Conservation (phyloP, 495 filamentous ascomycete genomes). For the Xylaria bambusicola region DNA sequence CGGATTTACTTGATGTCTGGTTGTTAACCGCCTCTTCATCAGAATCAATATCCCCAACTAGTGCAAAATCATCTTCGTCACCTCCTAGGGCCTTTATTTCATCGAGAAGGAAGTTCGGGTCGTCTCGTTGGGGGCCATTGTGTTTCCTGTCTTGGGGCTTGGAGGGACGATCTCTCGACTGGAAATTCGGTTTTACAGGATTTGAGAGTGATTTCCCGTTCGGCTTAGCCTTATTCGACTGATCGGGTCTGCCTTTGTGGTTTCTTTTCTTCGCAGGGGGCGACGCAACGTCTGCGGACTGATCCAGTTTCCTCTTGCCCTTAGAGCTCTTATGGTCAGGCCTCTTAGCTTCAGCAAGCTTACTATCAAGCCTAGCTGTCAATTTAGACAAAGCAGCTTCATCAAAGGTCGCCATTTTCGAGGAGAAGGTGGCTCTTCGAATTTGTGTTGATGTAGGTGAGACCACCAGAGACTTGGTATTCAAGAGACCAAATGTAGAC, state of each 20-base stretch:
- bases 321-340: conserved; percentile 22
- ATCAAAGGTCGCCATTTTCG: conserved; percentile 52
- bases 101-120: conserved; percentile 50
- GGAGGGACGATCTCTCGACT: conserved; percentile 32
- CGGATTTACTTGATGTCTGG: conserved; percentile 27
- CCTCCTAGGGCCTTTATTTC: conserved; percentile 79
- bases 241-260: conserved; percentile 40
- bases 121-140: conserved; percentile 32
- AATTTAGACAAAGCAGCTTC: conserved; percentile 62
- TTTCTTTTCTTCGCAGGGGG: conserved; percentile 31
- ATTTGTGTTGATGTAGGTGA: neutral
- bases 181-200: conserved; percentile 46
- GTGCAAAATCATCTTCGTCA: conserved; percentile 70
- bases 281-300: conserved; percentile 23
- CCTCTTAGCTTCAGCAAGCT: conserved; percentile 31
- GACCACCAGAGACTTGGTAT: neutral
- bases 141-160: conserved; percentile 32
- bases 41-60: conserved; percentile 63
- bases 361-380: conserved; percentile 62
- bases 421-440: neutral
- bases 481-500: neutral
- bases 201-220: conserved; percentile 47
- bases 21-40: conserved; percentile 58
- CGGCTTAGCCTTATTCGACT: no score
- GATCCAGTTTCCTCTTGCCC: conserved; percentile 33